Evolutionary conservation across 1,139 yeast species (phyloP), one percentile per base, ranked within the genome.

Genomic region (Meyerozyma carpophila): DNA sequence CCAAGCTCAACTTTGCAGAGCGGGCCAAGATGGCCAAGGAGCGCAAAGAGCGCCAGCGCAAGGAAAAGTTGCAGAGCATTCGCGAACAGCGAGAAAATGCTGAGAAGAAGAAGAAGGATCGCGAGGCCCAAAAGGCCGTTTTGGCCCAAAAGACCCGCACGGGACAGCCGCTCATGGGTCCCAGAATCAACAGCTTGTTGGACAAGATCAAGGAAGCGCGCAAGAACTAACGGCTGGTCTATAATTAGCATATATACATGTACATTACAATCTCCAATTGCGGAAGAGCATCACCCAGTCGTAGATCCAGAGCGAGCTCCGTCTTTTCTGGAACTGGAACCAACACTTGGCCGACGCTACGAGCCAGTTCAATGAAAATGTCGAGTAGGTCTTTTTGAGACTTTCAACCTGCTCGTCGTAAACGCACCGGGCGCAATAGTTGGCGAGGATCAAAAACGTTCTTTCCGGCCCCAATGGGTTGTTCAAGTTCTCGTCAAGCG

Each of bases 131-230:
- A 54, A 75, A 79, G 49, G 77, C 76, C 46, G 67, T 65, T 32
- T 52, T 84, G 9, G 65, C 80, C 1, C 76, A 84, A 50, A 81
- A 71, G 47, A 90, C 96, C 1, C 72, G 72, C 50, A 62, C 72
- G 5, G 97, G 98, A 1, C 98, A 91, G 61, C 97, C 97, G 2
- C 63, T 79, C 41, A 88, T 91, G 95, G 96, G 89, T 0, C 94
- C 96, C 8, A 77, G 95, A 59, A 88, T 91, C 47, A 84, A 81
- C 47, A 79, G 82, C 52, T 68, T 91, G 38, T 70, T 91, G 44
- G 95, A 86, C 45, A 88, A 89, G 62, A 87, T 91, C 49, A 79
- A 77, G 55, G 70, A 68, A 42, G 81, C 80, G 48, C 55, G 50
- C 42, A 37, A 47, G 38, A 34, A 27, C 13, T 21, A 21, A 21